phyloP scores from a whole-genome alignment of 495 filamentous ascomycete species.

The Umbilicaria muhlenbergii region DNA sequence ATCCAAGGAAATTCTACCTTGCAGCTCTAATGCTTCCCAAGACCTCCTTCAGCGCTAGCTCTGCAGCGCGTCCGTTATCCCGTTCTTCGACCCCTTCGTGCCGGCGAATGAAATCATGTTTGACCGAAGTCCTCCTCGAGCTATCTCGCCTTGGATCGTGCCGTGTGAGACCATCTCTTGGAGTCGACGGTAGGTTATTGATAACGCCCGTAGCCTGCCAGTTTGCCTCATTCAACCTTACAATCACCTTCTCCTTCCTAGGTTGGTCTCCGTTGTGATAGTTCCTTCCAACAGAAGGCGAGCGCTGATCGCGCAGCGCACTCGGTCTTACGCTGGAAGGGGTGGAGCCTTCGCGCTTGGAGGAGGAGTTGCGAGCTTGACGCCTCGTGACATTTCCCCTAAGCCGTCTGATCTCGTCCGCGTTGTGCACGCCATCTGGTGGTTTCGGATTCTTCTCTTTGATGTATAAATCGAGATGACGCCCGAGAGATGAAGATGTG shows the following conservation, averaged over 20 bases:
- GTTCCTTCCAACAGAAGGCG: slow-evolving; percentile 4
- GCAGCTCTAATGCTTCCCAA: slow-evolving; percentile 66
- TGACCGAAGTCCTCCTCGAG: slow-evolving; percentile 12
- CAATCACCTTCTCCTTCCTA: slow-evolving; percentile 16
- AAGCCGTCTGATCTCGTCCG: slow-evolving; percentile 70
- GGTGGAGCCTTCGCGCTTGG: slow-evolving; percentile 35
- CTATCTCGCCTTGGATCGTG: slow-evolving; percentile 8
- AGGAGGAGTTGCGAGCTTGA: slow-evolving; percentile 48
- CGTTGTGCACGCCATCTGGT: slow-evolving; percentile 73
- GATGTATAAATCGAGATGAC: slow-evolving; percentile 82
- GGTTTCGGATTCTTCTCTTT: slow-evolving; percentile 73
- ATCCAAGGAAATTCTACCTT: slow-evolving; percentile 34
- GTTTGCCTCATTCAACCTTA: slow-evolving; percentile 38
- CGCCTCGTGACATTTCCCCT: slow-evolving; percentile 70
- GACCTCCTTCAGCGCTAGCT: slow-evolving; percentile 69
- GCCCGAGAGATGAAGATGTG: slow-evolving; percentile 83
- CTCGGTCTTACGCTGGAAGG: slow-evolving; percentile 9
- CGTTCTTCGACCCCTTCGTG: slow-evolving; percentile 34
- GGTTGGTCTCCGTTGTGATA: slow-evolving; percentile 16
- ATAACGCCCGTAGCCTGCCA: slow-evolving; percentile 76
- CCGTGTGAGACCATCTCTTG: slow-evolving; percentile 19
- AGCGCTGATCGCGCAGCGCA: slow-evolving; percentile 9
- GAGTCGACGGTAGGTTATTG: slow-evolving; percentile 47
- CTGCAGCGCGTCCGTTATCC: slow-evolving; percentile 64
- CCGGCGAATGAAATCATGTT: slow-evolving; percentile 10